Percentiles rank a stretch among this genome's conserved stretches.
These are phyloP conservation scores for Wickerhamiella infanticola DNA, from an alignment of 1,139 yeast species.

Conservation along the genomic window DNA sequence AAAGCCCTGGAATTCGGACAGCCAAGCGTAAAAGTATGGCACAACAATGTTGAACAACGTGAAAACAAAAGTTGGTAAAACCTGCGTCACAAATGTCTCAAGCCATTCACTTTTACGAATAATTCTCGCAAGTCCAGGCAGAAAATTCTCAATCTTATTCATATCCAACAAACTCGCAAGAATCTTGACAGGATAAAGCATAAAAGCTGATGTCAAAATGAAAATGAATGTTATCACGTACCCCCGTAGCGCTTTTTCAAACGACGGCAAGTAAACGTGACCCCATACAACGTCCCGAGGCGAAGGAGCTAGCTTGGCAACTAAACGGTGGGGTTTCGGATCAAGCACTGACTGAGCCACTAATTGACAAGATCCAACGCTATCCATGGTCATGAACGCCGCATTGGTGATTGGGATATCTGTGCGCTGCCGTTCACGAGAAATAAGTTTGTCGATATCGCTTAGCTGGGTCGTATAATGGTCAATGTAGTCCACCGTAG, in stretches of 20 bases:
- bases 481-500: slow-evolving; percentile 49
- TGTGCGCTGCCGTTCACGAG: slow-evolving; percentile 30
- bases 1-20: slow-evolving; percentile 58
- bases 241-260: slow-evolving; percentile 40
- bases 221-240: slow-evolving; percentile 50
- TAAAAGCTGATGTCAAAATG: slow-evolving; percentile 45
- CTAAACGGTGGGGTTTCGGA: slow-evolving; percentile 57
- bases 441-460: slow-evolving; percentile 42
- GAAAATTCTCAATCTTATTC: slow-evolving; percentile 48
- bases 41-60: slow-evolving; percentile 55
- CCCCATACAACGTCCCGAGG: slow-evolving; percentile 80
- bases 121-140: slow-evolving; percentile 59
- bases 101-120: slow-evolving; percentile 42
- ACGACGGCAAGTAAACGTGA: slow-evolving; percentile 45
- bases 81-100: slow-evolving; percentile 55
- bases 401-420: slow-evolving; percentile 29
- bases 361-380: slow-evolving; percentile 79
- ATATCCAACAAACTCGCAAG: slow-evolving; percentile 57
- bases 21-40: slow-evolving; percentile 61
- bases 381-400: slow-evolving; percentile 74
- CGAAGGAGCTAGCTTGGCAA: slow-evolving; percentile 70
- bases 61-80: slow-evolving; percentile 61
- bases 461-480: slow-evolving; percentile 42
- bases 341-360: slow-evolving; percentile 79
- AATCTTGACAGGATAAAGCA: slow-evolving; percentile 60